These are phyloP conservation scores for Sporisorium graminicola DNA, from an alignment of 1,284 basidiomycete genomes.

Conservation along the genomic window DNA sequence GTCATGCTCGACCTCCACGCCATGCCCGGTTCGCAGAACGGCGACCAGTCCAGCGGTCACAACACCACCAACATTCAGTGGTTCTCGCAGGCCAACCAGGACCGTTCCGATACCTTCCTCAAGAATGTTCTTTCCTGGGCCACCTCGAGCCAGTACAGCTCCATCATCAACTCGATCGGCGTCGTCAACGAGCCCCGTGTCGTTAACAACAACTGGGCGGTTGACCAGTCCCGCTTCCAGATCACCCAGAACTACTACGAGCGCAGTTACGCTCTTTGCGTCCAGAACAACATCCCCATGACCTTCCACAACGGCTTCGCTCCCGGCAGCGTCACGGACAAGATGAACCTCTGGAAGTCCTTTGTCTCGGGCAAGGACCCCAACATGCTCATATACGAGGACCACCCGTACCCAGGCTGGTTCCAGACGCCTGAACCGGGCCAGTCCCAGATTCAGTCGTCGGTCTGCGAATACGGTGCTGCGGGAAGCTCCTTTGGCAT, in stretches of 20 bases:
- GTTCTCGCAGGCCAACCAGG: constrained; percentile 55
- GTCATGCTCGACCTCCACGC: constrained; percentile 71
- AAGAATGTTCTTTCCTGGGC: constrained; percentile 57
- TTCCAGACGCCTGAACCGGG: constrained; percentile 48
- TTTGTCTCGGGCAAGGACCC: constrained; percentile 62
- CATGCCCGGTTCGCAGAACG: constrained; percentile 71
- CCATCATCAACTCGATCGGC: constrained; percentile 59
- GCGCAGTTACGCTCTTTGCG: constrained; percentile 42
- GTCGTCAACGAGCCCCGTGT: constrained; percentile 65
- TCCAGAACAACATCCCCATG: constrained; percentile 52
- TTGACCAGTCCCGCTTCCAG: constrained; percentile 36
- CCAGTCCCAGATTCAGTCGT: constrained; percentile 33
- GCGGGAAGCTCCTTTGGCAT: constrained; percentile 35
- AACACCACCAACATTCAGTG: constrained; percentile 60
- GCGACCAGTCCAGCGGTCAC: constrained; percentile 67
- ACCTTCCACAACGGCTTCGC: constrained; percentile 65
- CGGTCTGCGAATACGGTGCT: constrained; percentile 56
- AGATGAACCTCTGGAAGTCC: constrained; percentile 51
- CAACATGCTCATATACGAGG: constrained; percentile 61
- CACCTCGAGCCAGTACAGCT: constrained; percentile 57
- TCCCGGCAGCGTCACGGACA: constrained; percentile 23
- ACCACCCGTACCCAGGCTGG: constrained; percentile 67
- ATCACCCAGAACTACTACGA: constrained; percentile 54
- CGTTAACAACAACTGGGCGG: constrained; percentile 38
- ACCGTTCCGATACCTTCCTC: constrained; percentile 54